Base-by-base conservation (phyloP, 164 flowering plant species). In the Berberis thunbergii region DNA sequence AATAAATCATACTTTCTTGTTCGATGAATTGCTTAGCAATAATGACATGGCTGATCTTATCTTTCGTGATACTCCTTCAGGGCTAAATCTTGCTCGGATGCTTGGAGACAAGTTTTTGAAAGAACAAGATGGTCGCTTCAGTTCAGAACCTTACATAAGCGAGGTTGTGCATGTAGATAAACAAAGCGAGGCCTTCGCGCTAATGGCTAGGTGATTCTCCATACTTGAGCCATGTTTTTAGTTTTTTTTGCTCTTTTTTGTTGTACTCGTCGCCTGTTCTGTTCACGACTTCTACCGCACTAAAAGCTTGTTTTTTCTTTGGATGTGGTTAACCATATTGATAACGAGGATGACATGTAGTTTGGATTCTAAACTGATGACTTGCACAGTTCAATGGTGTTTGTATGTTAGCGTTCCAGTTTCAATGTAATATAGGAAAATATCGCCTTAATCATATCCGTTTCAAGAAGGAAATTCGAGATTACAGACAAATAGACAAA, bases 61-160 rank as follows among this genome's bases (percentile, higher is more conserved):
- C 4, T 58, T 50, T n/a, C 42, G 59, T 40, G 39, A 7, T 39
- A 45, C 43, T 68, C 26, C 1, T 69, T 69, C 74, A 94, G 99
- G 99, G 64, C 69, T 94, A 65, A 91, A 87, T 74, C 90, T 94
- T 70, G 95, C 88, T 62, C 79, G 99, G 67, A 86, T 91, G 97
- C 96, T 94, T 67, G 99, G 99, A 57, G 97, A 94, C 79, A 94
- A 91, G 65, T 94, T 83, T 76, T 72, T 89, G 43, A 94, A 94
- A 77, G 85, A 94, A 77, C 96, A 91, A 54, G 99, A 94, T 54
- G 64, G 72, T 55, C 89, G 99, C 57, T 91, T 94, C 77, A 86
- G 91, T 80, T 76, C 97, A 54, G 91, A 83, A 70, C 99, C 99
- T 57, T 86, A 83, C 64, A 76, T 89, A 58, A 94, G 99, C 77